Evolutionary conservation across 2,329 filamentous ascomycete genomes (phyloP), one percentile per base, ranked within the genome.

Genomic region (Pseudonectria foliicola): DNA sequence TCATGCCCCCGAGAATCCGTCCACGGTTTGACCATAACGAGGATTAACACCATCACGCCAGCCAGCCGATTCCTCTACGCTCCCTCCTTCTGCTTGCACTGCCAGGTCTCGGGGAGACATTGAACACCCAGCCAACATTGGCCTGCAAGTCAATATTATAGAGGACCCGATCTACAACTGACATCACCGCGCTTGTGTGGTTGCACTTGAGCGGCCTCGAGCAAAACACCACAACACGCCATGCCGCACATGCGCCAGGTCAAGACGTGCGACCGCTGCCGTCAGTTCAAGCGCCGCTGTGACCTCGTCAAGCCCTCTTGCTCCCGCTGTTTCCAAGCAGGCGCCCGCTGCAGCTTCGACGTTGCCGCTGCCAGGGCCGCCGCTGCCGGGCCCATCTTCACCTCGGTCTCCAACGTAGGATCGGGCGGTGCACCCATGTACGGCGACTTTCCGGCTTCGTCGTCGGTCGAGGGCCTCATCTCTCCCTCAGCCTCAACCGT

Each of bases 261-360:
- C 38, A 60, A 54, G 48, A 59, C 57, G 24, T 61, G 57, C 45
- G 53, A 57, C 35, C 55, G 57, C 33, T 61, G 57, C 38, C 57
- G 57, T 32, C 55, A 58, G 31, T 59, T 58, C 43, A 60, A 60
- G 41, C 53, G 57, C 28, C 50, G 57, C 29, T 61, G 57, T 44
- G 57, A 61, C 33, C 52, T 59, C 10, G 37, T 57, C 27, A 59
- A 57, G 41, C 57, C 57, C 8, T 50, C 56, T 2, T 61, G 57
- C 39, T 53, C 56, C 7, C 53, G 57, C 27, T 61, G 57, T 36
- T 39, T 56, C 4, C 54, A 59, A 34, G 57, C 56, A 4, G 49
- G 53, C 15, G 50, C 57, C 13, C 50, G 46, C 18, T 60, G 57
- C 46, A 60, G 55, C 43, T 60, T 57, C 36, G 50, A 54, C 28